Evolutionary conservation across 768 basidiomycete genomes (phyloP).

Genomic region (Boletus subcaerulescens): DNA sequence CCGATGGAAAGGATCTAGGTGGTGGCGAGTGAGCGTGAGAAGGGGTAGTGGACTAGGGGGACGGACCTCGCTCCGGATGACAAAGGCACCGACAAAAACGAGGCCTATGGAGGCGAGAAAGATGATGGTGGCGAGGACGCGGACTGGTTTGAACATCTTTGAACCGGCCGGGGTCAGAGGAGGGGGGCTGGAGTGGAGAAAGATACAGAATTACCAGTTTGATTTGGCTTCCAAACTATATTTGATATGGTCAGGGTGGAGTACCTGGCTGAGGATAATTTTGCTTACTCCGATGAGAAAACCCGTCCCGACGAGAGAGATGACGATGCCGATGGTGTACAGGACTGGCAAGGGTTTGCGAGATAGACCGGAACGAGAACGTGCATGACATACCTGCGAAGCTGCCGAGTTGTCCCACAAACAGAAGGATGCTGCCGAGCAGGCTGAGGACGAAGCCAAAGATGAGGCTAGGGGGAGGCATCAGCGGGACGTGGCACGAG

Average conservation of each 20-base stretch:
- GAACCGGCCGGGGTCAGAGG: background rate
- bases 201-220: slow-evolving; percentile 56
- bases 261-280: background rate
- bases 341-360: slow-evolving; percentile 50
- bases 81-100: slow-evolving; percentile 86
- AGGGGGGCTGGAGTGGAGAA: background rate
- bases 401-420: slow-evolving; percentile 60
- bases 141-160: slow-evolving; percentile 95
- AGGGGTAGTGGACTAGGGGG: background rate
- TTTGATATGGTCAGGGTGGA: slow-evolving; percentile 1
- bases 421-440: slow-evolving; percentile 73
- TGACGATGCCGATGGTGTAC: slow-evolving; percentile 76
- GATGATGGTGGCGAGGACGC: slow-evolving; percentile 75
- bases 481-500: background rate
- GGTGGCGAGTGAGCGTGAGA: background rate
- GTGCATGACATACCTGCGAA: slow-evolving; percentile 65
- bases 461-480: slow-evolving; percentile 47
- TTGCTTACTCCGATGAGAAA: slow-evolving; percentile 85
- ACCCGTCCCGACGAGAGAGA: slow-evolving; percentile 84
- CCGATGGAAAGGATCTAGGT: slow-evolving; percentile 64
- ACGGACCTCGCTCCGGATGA: slow-evolving; percentile 62
- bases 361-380: background rate
- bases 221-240: slow-evolving; percentile 72
- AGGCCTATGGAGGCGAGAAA: slow-evolving; percentile 78
- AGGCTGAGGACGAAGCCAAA: slow-evolving; percentile 79